Evolutionary conservation across 2,329 filamentous ascomycete species (phyloP), one percentile per base, ranked within the genome.

Genomic region (Aspergillus persii): DNA sequence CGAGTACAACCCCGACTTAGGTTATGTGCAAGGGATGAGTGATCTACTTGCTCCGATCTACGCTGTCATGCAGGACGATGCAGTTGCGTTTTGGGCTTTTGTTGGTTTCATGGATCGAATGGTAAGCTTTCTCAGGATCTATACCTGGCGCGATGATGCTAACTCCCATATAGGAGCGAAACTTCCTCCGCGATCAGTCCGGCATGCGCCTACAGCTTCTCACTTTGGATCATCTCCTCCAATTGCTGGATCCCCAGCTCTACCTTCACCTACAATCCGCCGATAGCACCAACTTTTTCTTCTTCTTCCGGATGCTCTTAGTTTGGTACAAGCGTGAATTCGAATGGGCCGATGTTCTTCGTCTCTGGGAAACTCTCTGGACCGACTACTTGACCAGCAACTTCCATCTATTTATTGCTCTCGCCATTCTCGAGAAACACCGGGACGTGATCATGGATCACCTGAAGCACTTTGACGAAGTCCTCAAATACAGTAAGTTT

Each of bases 281-380:
- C 23, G 96, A 99, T 69, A 96, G 90, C 70, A 99, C 95, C 27
- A 99, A 99, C 75, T 99, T 99, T 77, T 99, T 99, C 78, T 99
- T 99, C 81, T 98, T 99, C 81, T 99, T 98, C 85, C 90, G 95
- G 61, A 98, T 98, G 95, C 83, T 99, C 36, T 83, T 99, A 1
- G 95, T 99, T 8, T 99, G 95, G 95, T 99, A 95, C 77, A 99
- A 99, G 81, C 89, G 95, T 51, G 95, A 99, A 76, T 99, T 99
- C 69, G 84, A 87, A 66, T 99, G 94, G 91, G 75, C 84, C 51
- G 92, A 98, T 70, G 86, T 96, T 9, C 79, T 98, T 36, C 85
- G 90, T 18, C 80, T 99, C 3, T 99, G 95, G 95, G 95, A 99
- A 76, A 83, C 85, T 0, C 79, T 98, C 2, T 99, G 96, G 95